Evolutionary conservation across 768 basidiomycete genomes (phyloP).

Genomic region (Suillus fuscotomentosus): DNA sequence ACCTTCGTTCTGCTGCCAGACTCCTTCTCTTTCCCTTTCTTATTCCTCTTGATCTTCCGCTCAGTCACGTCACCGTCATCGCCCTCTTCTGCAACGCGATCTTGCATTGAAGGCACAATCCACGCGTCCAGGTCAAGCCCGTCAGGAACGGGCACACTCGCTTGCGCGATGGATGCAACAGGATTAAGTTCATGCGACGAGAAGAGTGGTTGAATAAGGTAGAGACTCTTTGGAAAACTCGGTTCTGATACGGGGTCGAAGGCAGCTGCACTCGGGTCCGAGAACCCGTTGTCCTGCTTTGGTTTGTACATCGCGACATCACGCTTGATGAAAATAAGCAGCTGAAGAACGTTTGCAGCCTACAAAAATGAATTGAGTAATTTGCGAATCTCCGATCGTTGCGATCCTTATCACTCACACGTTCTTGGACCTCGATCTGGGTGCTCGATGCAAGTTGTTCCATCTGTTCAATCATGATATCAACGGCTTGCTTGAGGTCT

Average conservation of each 20-base stretch:
- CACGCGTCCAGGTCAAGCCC: conserved; percentile 84
- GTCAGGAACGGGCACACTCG: conserved; percentile 76
- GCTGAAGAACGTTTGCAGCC: conserved; percentile 79
- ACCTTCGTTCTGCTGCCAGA: conserved; percentile 22
- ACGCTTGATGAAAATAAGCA: conserved; percentile 74
- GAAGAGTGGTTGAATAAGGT: conserved; percentile 81
- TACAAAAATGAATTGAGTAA: conserved; percentile 27
- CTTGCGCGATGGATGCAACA: conserved; percentile 78
- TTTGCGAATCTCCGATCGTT: background rate
- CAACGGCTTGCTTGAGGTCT: conserved; percentile 63
- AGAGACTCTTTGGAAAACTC: conserved; percentile 85
- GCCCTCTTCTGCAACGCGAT: conserved; percentile 22
- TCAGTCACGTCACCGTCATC: conserved; percentile 36
- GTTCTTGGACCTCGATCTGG: conserved; percentile 90
- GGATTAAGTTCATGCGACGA: conserved; percentile 80
- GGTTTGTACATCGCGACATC: conserved; percentile 63
- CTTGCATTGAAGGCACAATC: conserved; percentile 66
- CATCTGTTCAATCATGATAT: conserved; percentile 58
- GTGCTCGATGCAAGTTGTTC: conserved; percentile 55
- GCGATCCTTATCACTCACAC: conserved; percentile 49
- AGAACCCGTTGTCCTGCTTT: conserved; percentile 33
- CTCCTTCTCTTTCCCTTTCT: conserved; percentile 48
- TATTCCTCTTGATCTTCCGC: conserved; percentile 42
- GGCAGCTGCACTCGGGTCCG: conserved; percentile 34
- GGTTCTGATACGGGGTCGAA: conserved; percentile 44